These are phyloP conservation scores for Hortaea werneckii DNA, from an alignment of 2,329 filamentous ascomycete genomes.

Conservation along the genomic window DNA sequence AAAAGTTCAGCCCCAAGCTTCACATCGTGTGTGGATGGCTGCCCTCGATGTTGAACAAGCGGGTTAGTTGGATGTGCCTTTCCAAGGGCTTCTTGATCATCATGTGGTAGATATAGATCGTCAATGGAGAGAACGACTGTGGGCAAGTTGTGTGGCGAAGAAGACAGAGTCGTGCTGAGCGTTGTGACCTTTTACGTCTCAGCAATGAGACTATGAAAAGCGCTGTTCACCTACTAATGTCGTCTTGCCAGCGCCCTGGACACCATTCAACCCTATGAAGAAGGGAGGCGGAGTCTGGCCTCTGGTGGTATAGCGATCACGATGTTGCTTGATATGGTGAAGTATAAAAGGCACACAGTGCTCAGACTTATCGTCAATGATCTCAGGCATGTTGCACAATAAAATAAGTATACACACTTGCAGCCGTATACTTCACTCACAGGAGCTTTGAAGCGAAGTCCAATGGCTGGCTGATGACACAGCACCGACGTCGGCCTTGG, in stretches of 20 bases:
- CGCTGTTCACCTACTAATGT: constrained; percentile 52
- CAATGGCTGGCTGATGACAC: neutral
- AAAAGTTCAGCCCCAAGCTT: constrained; percentile 55
- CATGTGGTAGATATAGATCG: constrained; percentile 74
- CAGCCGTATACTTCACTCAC: too few species aligned
- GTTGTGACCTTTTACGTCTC: constrained; percentile 20
- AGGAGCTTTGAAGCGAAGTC: neutral
- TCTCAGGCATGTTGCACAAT: constrained; percentile 33
- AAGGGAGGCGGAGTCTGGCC: constrained; percentile 49
- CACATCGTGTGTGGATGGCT: constrained; percentile 76
- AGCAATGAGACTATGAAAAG: constrained; percentile 1
- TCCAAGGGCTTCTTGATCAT: constrained; percentile 56
- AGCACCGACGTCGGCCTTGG: neutral
- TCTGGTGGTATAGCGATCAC: constrained; percentile 27
- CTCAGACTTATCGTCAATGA: constrained; percentile 67
- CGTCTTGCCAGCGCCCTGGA: constrained; percentile 88
- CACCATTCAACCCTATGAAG: constrained; percentile 79
- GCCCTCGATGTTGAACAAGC: constrained; percentile 70
- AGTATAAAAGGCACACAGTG: constrained; percentile 71
- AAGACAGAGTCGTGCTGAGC: constrained; percentile 52
- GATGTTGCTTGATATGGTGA: constrained; percentile 45
- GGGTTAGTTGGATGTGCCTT: constrained; percentile 57
- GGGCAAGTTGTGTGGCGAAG: constrained; percentile 46
- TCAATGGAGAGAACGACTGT: constrained; percentile 74
- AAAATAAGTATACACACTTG: neutral